Conservation (phyloP, 805 yeast genomes). For the Maudiozyma barnettii region DNA sequence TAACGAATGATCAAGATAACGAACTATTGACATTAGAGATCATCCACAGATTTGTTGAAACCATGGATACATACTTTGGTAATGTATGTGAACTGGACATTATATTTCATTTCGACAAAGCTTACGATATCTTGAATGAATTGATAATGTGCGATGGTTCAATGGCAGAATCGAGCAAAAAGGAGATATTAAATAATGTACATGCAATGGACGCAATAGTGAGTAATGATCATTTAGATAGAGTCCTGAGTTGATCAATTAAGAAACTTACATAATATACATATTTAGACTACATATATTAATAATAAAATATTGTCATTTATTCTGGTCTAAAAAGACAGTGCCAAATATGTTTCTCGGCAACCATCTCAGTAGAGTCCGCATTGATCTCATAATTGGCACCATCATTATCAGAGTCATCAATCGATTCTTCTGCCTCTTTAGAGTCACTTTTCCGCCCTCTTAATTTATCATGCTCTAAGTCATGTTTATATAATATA, state of each 20-base stretch:
- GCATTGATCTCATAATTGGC: constrained; percentile 21
- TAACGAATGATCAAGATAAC: constrained; percentile 46
- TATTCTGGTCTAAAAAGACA: constrained; percentile 17
- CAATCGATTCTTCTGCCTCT: too few species aligned
- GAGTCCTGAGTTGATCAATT: constrained; percentile 28
- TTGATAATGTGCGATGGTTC: constrained; percentile 75
- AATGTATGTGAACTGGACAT: constrained; percentile 95
- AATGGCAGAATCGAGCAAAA: constrained; percentile 70
- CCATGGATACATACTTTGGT: constrained; percentile 91
- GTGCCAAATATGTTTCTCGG: constrained; percentile 24
- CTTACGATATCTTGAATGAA: constrained; percentile 88
- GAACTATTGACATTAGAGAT: constrained; percentile 79
- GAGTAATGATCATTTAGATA: constrained; percentile 53
- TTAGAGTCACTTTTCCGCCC: not conserved
- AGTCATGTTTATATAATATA: constrained; percentile 31
- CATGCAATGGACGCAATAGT: constrained; percentile 84
- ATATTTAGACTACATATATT: constrained; percentile 1
- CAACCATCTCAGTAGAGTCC: constrained; percentile 20
- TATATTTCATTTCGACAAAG: constrained; percentile 89
- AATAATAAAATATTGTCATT: not conserved
- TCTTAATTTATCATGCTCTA: constrained; percentile 16
- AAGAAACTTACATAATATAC: constrained; percentile 1
- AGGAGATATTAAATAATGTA: constrained; percentile 68
- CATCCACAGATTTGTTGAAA: constrained; percentile 89
- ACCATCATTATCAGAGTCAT: constrained; percentile 7